Evolutionary conservation across 2,329 filamentous ascomycete species (phyloP).

Genomic region (Periconia macrospinosa): DNA sequence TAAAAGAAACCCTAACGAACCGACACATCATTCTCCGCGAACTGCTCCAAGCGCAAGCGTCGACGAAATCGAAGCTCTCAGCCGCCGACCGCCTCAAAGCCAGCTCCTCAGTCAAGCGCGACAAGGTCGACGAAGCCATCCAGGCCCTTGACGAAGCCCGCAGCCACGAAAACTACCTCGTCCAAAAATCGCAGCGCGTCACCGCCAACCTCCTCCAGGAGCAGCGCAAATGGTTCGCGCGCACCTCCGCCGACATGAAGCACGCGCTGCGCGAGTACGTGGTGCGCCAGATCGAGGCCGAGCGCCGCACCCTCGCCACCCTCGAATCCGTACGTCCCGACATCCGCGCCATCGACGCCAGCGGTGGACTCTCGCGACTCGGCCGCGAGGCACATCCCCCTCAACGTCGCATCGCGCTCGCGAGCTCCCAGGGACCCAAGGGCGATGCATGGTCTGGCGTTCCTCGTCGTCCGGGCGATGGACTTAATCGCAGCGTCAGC

Average conservation of each 20-base stretch:
- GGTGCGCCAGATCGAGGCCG: conserved; percentile 90
- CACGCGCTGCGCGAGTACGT: conserved; percentile 88
- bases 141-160: conserved; percentile 84
- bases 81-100: conserved; percentile 88
- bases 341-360: conserved; percentile 87
- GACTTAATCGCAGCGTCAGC: conserved; percentile 75
- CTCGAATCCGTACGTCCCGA: conserved; percentile 93
- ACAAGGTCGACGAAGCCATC: conserved; percentile 99
- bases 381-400: conserved; percentile 86
- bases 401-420: conserved; percentile 72
- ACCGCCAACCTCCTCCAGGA: conserved; percentile 87
- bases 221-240: conserved; percentile 85
- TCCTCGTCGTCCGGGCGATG: conserved; percentile 73
- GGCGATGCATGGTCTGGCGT: conserved; percentile 99
- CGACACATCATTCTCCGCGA: conserved; percentile 95
- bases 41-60: conserved; percentile 86
- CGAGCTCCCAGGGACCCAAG: conserved; percentile 90
- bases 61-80: conserved; percentile 76
- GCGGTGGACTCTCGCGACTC: conserved; percentile 84
- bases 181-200: conserved; percentile 83
- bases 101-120: conserved; percentile 81
- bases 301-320: conserved; percentile 86
- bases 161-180: conserved; percentile 77
- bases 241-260: conserved; percentile 82
- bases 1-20: conserved; percentile 97